Evolutionary conservation across 179 eudicot species (phyloP).

Genomic region (Spinacia oleracea): DNA sequence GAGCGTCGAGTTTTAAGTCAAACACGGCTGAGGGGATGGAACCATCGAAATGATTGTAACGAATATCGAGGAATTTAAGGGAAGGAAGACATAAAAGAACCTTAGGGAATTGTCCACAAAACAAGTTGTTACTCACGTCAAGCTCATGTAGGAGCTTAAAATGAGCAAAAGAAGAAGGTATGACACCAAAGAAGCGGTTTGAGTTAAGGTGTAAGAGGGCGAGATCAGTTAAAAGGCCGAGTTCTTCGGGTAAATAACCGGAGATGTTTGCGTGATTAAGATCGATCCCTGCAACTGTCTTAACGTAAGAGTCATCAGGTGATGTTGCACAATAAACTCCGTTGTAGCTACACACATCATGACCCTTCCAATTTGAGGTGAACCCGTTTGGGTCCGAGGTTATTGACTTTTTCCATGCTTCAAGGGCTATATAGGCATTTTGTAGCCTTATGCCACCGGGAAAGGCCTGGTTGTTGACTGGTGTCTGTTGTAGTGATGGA

Average conservation of each 20-base stretch:
- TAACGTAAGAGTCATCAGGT: constrained; percentile 32
- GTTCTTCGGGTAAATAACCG: constrained; percentile 44
- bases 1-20: constrained; percentile 46
- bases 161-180: constrained; percentile 32
- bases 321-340: constrained; percentile 58
- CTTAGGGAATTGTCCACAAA: constrained; percentile 41
- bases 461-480: not conserved
- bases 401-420: constrained; percentile 52
- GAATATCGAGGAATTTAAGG: constrained; percentile 45
- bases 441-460: constrained; percentile 30
- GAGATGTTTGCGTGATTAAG: constrained; percentile 53
- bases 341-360: constrained; percentile 47
- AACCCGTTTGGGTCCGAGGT: constrained; percentile 49
- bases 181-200: constrained; percentile 34
- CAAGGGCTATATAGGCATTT: constrained; percentile 49
- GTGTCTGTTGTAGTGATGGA: constrained; percentile 23
- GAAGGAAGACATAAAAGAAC: constrained; percentile 30
- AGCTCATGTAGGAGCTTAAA: constrained; percentile 41
- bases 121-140: constrained; percentile 50
- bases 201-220: constrained; percentile 57
- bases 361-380: constrained; percentile 47
- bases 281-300: constrained; percentile 58
- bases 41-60: constrained; percentile 45
- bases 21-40: constrained; percentile 34
- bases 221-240: constrained; percentile 52